Conservation (phyloP, 768 basidiomycete species). For the Flagelloscypha sp. region DNA sequence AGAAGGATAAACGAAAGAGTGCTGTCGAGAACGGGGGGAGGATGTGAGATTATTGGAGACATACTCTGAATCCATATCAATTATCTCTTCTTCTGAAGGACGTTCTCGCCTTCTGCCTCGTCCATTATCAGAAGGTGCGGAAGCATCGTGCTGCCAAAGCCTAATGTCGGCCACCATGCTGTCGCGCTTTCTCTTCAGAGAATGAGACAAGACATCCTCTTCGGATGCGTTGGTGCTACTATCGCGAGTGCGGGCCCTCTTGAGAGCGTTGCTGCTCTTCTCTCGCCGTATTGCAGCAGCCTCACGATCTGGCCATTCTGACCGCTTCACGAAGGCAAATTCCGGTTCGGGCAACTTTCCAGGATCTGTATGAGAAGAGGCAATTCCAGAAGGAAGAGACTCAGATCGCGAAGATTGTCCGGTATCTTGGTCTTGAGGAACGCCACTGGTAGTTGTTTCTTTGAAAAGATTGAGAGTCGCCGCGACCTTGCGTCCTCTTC, state of each 20-base stretch:
- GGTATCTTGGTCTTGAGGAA: conserved; percentile 24
- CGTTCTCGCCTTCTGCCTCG: conserved; percentile 62
- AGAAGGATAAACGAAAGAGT: conserved; percentile 43
- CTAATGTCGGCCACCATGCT: conserved; percentile 36
- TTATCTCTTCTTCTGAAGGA: conserved; percentile 28
- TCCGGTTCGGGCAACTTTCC: conserved; percentile 57
- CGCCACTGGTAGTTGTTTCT: conserved; percentile 45
- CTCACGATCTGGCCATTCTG: conserved; percentile 81
- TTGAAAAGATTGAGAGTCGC: conserved; percentile 78
- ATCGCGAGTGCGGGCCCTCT: conserved; percentile 49
- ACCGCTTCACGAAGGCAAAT: conserved; percentile 76
- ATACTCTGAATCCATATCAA: conserved; percentile 22
- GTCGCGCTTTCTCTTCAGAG: conserved; percentile 22
- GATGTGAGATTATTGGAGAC: conserved; percentile 21
- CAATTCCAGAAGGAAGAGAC: conserved; percentile 25
- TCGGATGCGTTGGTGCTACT: conserved; percentile 14
- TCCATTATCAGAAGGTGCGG: conserved; percentile 30
- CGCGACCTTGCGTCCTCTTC: conserved; percentile 77
- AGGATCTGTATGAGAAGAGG: conserved; percentile 30
- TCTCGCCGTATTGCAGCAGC: conserved; percentile 61
- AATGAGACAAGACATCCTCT: conserved; percentile 15
- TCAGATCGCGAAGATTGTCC: conserved; percentile 21
- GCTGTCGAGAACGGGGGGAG: conserved; percentile 32
- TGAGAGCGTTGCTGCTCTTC: conserved; percentile 53
- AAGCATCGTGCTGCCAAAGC: conserved; percentile 51